A percentile compares a stretch with the other conserved stretches of the same genome.
Conservation (phyloP, 2,329 filamentous ascomycete genomes). For the Hymenoscyphus infarciens region DNA sequence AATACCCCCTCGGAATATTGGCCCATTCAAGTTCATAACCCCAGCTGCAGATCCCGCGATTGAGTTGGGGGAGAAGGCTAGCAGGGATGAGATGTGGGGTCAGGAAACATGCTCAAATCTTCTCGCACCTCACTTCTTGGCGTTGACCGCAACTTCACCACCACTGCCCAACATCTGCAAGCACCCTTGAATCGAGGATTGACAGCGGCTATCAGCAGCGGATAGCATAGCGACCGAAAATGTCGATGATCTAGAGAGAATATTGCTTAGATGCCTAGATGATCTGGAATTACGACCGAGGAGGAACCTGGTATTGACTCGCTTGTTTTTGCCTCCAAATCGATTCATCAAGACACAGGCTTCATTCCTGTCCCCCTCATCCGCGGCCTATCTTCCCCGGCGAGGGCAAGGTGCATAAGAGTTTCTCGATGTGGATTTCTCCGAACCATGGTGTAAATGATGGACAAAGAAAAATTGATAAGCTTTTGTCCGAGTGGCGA, state of each 20-base stretch:
- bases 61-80: not conserved
- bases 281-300: not conserved
- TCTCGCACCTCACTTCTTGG: conserved; percentile 17
- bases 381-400: too few relatives aligned
- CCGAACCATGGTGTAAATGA: not conserved
- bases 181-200: not conserved
- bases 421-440: not conserved
- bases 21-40: not conserved
- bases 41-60: not conserved
- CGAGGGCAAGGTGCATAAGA: not conserved
- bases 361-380: not conserved
- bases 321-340: not conserved
- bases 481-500: not conserved
- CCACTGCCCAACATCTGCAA: not conserved
- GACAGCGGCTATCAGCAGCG: not conserved
- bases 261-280: not conserved
- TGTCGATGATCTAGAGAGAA: too few relatives aligned
- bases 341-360: not conserved
- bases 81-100: not conserved
- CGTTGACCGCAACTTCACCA: conserved; percentile 6
- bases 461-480: not conserved
- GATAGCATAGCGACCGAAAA: too few relatives aligned
- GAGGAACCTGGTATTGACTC: not conserved
- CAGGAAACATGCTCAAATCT: conserved; percentile 20
- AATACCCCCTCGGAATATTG: not conserved